A percentile compares a stretch with the other conserved stretches of the same genome.
Conservation (phyloP, 164 flowering plant species). For the Vitis cinerea region DNA sequence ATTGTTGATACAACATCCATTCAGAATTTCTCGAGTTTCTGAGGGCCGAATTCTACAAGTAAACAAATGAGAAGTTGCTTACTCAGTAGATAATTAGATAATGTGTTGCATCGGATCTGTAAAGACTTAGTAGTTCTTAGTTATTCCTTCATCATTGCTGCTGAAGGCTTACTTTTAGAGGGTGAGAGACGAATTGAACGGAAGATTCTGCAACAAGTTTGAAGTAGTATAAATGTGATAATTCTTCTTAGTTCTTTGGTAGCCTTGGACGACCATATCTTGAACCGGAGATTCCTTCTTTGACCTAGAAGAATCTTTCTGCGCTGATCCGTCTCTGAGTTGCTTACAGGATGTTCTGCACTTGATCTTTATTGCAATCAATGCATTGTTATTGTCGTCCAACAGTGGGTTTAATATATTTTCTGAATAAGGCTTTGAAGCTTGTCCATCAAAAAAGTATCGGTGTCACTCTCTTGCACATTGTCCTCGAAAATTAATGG, state of each 20-base stretch:
- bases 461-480: constrained; percentile 20
- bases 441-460: constrained; percentile 32
- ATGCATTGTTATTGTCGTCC: constrained; percentile 10
- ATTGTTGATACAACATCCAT: constrained; percentile 39
- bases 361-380: constrained; percentile 9
- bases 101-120: constrained; percentile 11
- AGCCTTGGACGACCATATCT: constrained; percentile 3
- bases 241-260: constrained; percentile 6
- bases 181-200: constrained; percentile 11
- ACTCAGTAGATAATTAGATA: constrained; percentile 23
- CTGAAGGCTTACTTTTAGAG: constrained; percentile 24
- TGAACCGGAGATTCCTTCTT: constrained; percentile 7
- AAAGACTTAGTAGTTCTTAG: constrained; percentile 28
- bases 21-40: constrained; percentile 29
- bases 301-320: constrained; percentile 11
- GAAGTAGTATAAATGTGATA: constrained; percentile 19
- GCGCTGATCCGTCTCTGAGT: constrained; percentile 7
- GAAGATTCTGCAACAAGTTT: constrained; percentile 19
- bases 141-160: constrained; percentile 14
- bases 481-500: constrained; percentile 28
- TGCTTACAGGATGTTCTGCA: constrained; percentile 29
- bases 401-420: constrained; percentile 17
- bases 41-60: constrained; percentile 47
- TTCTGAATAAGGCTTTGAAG: constrained; percentile 49
- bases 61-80: constrained; percentile 18